Base-by-base conservation (phyloP, 306 rosid genomes). In the Canavalia ensiformis region DNA sequence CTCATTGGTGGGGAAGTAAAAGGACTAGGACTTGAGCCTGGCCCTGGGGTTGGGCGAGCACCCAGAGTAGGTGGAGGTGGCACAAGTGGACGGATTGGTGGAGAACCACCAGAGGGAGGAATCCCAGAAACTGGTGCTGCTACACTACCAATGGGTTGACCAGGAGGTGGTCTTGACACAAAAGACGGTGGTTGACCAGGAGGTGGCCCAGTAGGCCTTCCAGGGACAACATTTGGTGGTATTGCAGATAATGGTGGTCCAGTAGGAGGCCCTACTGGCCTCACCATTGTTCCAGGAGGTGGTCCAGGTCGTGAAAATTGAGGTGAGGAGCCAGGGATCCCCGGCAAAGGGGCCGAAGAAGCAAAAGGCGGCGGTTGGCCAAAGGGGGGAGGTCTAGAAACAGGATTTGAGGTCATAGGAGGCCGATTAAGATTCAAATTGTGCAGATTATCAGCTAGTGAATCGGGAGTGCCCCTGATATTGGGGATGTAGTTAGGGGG, bases 371-470 rank as follows among this genome's bases (percentile, higher is more conserved):
- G 89, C 6, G 92, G 84, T 57, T 90, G 99, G 66, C 91, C 89
- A 18, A 90, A 95, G 7, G 97, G 88, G 29, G 90, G 88, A 67
- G 97, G 90, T 78, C 97, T 90, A 72, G 97, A 84, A 74, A 64
- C 88, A 60, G 89, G 87, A 87, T 88, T 90, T 70, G 92, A 84
- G 87, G 91, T 56, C 75, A 86, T 64, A 46, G 98, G 90, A 11
- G 90, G 94, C 7, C 95, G 89, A 82, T 95, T 89, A 75, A 93
- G 90, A 81, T 95, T 92, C 89, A 95, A 72, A 89, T 89, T 93
- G 9, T 87, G 90, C 84, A 91, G 25, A 85, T 88, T 90, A 82
- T 83, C 86, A 1, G 95, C 86, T 63, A 95, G 35, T 8, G 72
- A 81, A 90, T 89, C 93, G 0, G 91, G 82, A 45, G 59, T 29